Conservation (phyloP, 768 basidiomycete species). For the Phlegmacium glaucopus region DNA sequence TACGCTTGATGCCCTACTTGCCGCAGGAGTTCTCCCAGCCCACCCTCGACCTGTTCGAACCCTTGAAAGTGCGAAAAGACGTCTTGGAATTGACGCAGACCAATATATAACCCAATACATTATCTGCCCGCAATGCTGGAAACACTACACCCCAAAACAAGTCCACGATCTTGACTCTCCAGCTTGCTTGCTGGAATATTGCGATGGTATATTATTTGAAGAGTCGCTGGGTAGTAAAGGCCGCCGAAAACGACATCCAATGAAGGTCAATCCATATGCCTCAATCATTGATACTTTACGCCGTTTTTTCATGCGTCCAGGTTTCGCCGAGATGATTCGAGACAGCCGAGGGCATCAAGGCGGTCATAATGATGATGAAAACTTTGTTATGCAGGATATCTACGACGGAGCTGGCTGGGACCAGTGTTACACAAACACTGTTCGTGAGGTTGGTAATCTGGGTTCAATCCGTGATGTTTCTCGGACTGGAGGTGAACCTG, state of each 20-base stretch:
- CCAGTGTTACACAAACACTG: slow-evolving; percentile 5
- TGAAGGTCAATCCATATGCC: slow-evolving; percentile 13
- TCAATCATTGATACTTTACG: slow-evolving; percentile 19
- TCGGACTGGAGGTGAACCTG: background rate
- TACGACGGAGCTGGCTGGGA: slow-evolving; percentile 17
- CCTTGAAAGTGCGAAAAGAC: slow-evolving; percentile 16
- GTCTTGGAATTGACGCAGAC: slow-evolving; percentile 23
- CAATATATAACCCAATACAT: slow-evolving; percentile 19
- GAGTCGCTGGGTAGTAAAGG: slow-evolving; percentile 7
- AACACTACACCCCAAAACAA: slow-evolving; percentile 12
- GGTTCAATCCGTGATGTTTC: slow-evolving; percentile 12
- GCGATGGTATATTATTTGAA: slow-evolving; percentile 11
- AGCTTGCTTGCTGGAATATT: slow-evolving; percentile 6
- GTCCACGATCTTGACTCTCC: slow-evolving; percentile 6
- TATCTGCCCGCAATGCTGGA: slow-evolving; percentile 18
- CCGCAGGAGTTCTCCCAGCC: slow-evolving; percentile 8
- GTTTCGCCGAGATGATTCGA: slow-evolving; percentile 8
- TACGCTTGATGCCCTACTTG: slow-evolving; percentile 1
- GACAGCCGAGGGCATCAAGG: slow-evolving; percentile 6
- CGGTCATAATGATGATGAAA: slow-evolving; percentile 13
- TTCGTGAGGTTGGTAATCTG: slow-evolving; percentile 12
- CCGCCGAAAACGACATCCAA: slow-evolving; percentile 2
- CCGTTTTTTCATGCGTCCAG: slow-evolving; percentile 12
- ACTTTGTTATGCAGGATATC: slow-evolving; percentile 23
- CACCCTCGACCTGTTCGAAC: slow-evolving; percentile 14